Evolutionary conservation across 257 asterid genomes (phyloP).

Genomic region (Nicotiana otophora): DNA sequence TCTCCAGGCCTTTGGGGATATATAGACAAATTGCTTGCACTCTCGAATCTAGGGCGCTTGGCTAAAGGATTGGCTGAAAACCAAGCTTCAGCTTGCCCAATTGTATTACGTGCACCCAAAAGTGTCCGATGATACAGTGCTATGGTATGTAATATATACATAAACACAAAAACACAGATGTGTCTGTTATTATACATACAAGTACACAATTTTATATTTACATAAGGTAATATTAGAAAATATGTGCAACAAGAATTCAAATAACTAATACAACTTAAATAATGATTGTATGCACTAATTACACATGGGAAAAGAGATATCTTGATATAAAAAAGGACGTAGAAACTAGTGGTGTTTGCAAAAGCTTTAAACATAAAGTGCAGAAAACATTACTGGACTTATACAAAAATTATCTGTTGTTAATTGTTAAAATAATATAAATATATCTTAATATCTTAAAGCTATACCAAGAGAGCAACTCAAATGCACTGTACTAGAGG

Average conservation of each 20-base stretch:
- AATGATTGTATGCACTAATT: neutral
- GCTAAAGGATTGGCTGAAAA: conserved; percentile 74
- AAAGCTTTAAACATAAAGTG: neutral
- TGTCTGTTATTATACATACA: conserved; percentile 32
- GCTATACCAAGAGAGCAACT: neutral
- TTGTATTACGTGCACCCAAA: conserved; percentile 72
- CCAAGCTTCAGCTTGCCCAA: conserved; percentile 98
- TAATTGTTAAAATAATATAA: neutral
- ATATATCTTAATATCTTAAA: neutral
- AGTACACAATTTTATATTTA: conserved; percentile 19
- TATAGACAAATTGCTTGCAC: conserved; percentile 85
- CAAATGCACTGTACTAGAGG: neutral
- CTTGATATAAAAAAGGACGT: neutral
- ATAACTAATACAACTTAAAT: neutral
- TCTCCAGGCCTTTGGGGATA: conserved; percentile 99
- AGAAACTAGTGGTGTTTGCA: neutral
- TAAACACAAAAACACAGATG: conserved; percentile 37
- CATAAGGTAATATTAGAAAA: conserved; percentile 8
- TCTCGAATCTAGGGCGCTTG: conserved; percentile 96
- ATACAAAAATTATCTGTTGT: neutral
- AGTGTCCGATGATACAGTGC: conserved; percentile 86
- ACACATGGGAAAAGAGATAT: neutral
- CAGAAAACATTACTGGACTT: neutral
- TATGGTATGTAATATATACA: conserved; percentile 68
- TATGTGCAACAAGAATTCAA: neutral